Percentiles rank a stretch among this genome's conserved stretches.
These are phyloP conservation scores for Curvularia verruculosa DNA, from an alignment of 2,329 filamentous ascomycete species.

Conservation along the genomic window DNA sequence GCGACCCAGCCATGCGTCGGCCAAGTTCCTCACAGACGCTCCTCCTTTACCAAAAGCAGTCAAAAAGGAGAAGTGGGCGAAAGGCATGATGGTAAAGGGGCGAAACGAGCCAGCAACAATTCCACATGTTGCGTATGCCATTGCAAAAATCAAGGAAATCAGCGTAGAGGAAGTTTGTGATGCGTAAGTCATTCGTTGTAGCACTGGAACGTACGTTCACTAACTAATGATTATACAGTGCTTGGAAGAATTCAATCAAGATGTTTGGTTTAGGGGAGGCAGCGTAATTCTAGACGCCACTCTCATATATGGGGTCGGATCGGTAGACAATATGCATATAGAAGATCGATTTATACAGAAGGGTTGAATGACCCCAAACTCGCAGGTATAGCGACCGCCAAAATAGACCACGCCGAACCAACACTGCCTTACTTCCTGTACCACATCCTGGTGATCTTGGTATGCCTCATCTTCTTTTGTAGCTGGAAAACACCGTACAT, in stretches of 20 bases:
- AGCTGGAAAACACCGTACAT: slow-evolving; percentile 74
- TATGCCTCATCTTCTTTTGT: slow-evolving; percentile 76
- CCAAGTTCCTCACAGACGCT: slow-evolving; percentile 72
- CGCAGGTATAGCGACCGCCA: slow-evolving; percentile 28
- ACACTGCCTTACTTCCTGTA: slow-evolving; percentile 56
- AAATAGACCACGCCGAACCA: slow-evolving; percentile 19
- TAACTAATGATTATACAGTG: slow-evolving; percentile 26
- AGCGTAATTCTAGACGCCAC: slow-evolving; percentile 8
- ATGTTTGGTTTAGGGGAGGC: slow-evolving; percentile 50
- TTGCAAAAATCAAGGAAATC: slow-evolving; percentile 84
- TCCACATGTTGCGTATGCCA: slow-evolving; percentile 81
- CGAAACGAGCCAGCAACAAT: slow-evolving; percentile 93
- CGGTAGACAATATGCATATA: slow-evolving; percentile 16
- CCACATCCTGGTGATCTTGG: slow-evolving; percentile 63
- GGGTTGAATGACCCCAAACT: slow-evolving; percentile 20
- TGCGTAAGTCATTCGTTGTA: slow-evolving; percentile 60
- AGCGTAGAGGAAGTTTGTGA: slow-evolving; percentile 82
- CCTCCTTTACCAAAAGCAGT: slow-evolving; percentile 78
- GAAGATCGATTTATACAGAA: slow-evolving; percentile 21
- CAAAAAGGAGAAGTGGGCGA: slow-evolving; percentile 94
- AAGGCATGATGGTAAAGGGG: slow-evolving; percentile 89
- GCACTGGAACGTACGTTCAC: not conserved
- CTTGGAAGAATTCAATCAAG: slow-evolving; percentile 49
- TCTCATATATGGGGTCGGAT: slow-evolving; percentile 1
- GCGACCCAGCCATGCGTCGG: slow-evolving; percentile 83